phyloP scores from a whole-genome alignment of 202 grass and related monocot species.

The Setaria italica region DNA sequence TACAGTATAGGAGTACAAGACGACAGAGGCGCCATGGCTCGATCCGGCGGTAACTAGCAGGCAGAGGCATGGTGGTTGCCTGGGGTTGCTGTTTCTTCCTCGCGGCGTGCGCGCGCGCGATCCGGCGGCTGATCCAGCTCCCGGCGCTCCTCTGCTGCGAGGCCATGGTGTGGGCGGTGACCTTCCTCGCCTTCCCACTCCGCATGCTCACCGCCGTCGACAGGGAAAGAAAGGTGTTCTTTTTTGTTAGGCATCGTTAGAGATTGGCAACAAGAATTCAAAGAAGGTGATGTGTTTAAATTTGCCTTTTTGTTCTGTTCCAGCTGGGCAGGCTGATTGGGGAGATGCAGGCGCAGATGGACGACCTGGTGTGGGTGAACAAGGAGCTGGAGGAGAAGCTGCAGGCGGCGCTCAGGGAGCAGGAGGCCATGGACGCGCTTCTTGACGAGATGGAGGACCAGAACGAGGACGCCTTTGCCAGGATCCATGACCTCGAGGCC shows the following conservation, averaged over 20 bases:
- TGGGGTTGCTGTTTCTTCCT: slow-evolving; percentile 1
- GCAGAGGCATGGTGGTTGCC: neutral
- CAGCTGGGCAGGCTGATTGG: slow-evolving; percentile 61
- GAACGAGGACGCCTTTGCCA: slow-evolving; percentile 56
- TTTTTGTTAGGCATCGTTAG: too few relatives aligned
- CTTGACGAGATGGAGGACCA: slow-evolving; percentile 85
- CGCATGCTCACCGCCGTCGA: slow-evolving; percentile 50
- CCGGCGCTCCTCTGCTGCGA: slow-evolving; percentile 47
- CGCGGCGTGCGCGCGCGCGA: neutral
- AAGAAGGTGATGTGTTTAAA: too few relatives aligned
- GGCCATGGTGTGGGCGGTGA: slow-evolving; percentile 41
- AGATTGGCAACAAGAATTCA: too few relatives aligned
- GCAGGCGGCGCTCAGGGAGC: slow-evolving; percentile 49
- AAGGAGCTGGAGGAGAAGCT: slow-evolving; percentile 58
- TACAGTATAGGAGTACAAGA: too few relatives aligned
- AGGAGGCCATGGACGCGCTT: slow-evolving; percentile 40
- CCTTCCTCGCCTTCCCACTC: slow-evolving; percentile 56
- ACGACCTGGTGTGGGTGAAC: slow-evolving; percentile 65
- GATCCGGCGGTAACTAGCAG: neutral
- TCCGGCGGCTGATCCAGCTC: slow-evolving; percentile 26
- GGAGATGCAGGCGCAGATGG: slow-evolving; percentile 81
- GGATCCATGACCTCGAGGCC: slow-evolving; percentile 58
- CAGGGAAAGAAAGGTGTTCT: neutral
- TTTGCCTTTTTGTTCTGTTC: neutral
- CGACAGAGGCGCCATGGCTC: neutral